Evolutionary conservation across 176 grass and related monocot species (phyloP), one percentile per base, ranked within the genome.

Genomic region (Secale cereale): DNA sequence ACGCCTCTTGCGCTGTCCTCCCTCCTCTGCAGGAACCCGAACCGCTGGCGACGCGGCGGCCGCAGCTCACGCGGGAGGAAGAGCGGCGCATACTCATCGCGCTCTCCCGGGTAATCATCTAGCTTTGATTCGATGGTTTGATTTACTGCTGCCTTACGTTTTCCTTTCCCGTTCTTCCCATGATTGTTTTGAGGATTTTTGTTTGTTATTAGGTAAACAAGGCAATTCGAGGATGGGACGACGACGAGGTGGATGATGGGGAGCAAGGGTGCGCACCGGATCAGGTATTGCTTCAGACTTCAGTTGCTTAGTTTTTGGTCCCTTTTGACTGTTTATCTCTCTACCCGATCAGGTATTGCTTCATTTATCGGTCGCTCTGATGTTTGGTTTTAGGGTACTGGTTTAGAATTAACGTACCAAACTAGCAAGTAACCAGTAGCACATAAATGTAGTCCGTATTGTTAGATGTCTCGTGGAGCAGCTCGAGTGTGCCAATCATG

Each of bases 81-180:
- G 94, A 97, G 81, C 93, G 86, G 75, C n/a, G 70, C 15, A 35
- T 91, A 16, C 88, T 97, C 20, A 71, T 97, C 28, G 72, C 73
- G 11, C 90, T 97, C 27, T 85, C 92, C 37, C 78, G 40, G 66
- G 94, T 94, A 87, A 70, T 56, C 25, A 2, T 76, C 45, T 70
- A 74, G 40, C 14, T 74, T 74, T 0, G 41, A 30, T 30, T 50
- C 29, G 41, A 50, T 48, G 41, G 50, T 50, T 74, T 50, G 43
- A 50, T 74, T 28, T 74, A 74, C 71, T 28, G 71, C 40, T 19
- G 25, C 26, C 29, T 50, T 19, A 45, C 71, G 26, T 74, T 48
- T 48, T 74, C 23, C 4, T 41, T 11, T 74, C 41, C 71, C 10
- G 15, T 50, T 74, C 40, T 74, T 74, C 43, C 41, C 40, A 50